A percentile compares a stretch with the other conserved stretches of the same genome.
These are phyloP conservation scores for Citrullus colocynthis DNA, from an alignment of 306 rosid genomes.

Conservation along the genomic window DNA sequence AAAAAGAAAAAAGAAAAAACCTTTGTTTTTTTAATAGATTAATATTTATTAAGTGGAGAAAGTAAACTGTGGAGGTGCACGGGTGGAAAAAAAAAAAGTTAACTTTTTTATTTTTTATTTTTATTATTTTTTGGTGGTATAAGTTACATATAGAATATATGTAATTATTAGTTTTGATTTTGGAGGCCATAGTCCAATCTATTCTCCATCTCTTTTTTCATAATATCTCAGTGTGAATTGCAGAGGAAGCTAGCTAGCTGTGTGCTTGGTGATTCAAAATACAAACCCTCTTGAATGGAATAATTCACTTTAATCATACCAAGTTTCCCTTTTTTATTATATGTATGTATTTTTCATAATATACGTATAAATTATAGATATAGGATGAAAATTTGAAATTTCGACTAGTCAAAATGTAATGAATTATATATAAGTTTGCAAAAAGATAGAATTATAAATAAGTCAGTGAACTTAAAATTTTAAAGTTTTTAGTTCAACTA, in stretches of 20 bases:
- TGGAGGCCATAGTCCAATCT: not conserved
- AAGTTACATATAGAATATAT: not conserved
- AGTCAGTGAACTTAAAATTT: too few relatives aligned
- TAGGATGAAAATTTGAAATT: not conserved
- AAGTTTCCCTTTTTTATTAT: not conserved
- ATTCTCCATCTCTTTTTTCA: not conserved
- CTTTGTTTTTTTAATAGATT: not conserved
- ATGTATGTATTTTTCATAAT: not conserved
- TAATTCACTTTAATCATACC: not conserved
- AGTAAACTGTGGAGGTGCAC: not conserved
- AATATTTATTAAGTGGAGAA: not conserved
- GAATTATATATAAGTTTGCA: too few relatives aligned
- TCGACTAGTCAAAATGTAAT: too few relatives aligned
- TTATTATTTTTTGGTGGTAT: not conserved
- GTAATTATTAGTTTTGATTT: conserved; percentile 5
- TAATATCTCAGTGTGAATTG: not conserved
- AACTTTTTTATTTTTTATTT: not conserved
- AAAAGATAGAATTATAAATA: too few relatives aligned
- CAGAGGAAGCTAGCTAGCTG: not conserved
- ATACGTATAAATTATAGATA: not conserved
- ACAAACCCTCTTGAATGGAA: not conserved
- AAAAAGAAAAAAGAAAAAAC: too few relatives aligned
- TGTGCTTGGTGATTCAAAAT: not conserved
- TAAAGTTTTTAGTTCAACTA: too few relatives aligned
- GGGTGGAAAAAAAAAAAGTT: conserved; percentile 1